Percentiles rank a stretch among this genome's conserved stretches.
Conservation (phyloP, 2,329 filamentous ascomycete genomes). For the Apiospora saccharicola region DNA sequence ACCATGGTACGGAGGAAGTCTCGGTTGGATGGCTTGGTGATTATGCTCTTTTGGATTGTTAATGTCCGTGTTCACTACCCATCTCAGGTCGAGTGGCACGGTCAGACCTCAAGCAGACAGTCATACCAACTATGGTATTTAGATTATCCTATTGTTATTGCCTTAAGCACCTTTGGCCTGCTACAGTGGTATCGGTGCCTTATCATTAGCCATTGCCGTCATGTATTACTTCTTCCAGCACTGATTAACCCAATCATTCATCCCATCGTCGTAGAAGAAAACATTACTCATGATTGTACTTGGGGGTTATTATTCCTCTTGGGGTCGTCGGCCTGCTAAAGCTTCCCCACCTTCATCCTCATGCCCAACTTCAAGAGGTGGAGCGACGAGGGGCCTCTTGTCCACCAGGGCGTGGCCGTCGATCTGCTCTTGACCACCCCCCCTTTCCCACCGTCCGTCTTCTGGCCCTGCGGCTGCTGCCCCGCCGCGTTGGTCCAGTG, state of each 20-base stretch:
- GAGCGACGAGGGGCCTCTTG: constrained; percentile 3
- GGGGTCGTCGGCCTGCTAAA: not conserved
- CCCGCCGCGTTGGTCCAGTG: constrained; percentile 40
- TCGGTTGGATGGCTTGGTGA: too few relatives aligned
- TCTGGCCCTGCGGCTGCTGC: not conserved
- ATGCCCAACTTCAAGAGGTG: constrained; percentile 8
- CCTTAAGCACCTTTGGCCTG: too few relatives aligned
- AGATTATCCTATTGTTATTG: too few relatives aligned
- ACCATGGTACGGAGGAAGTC: too few relatives aligned
- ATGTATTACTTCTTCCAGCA: too few relatives aligned
- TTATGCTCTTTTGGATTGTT: too few relatives aligned
- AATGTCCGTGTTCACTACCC: too few relatives aligned
- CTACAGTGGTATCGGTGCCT: too few relatives aligned
- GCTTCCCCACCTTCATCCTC: constrained; percentile 14
- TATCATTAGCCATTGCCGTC: too few relatives aligned
- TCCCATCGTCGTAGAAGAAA: not conserved
- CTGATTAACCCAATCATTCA: not conserved
- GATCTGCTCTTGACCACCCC: not conserved
- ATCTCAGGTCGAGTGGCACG: too few relatives aligned
- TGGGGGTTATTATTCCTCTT: not conserved
- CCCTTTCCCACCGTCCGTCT: not conserved
- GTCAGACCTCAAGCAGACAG: too few relatives aligned
- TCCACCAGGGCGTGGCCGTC: constrained; percentile 11
- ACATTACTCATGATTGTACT: not conserved
- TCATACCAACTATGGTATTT: too few relatives aligned